Percentiles rank a stretch among this genome's conserved stretches.
Evolutionary conservation across 2,329 filamentous ascomycete genomes (phyloP).

Genomic region (Beauveria caledonica): DNA sequence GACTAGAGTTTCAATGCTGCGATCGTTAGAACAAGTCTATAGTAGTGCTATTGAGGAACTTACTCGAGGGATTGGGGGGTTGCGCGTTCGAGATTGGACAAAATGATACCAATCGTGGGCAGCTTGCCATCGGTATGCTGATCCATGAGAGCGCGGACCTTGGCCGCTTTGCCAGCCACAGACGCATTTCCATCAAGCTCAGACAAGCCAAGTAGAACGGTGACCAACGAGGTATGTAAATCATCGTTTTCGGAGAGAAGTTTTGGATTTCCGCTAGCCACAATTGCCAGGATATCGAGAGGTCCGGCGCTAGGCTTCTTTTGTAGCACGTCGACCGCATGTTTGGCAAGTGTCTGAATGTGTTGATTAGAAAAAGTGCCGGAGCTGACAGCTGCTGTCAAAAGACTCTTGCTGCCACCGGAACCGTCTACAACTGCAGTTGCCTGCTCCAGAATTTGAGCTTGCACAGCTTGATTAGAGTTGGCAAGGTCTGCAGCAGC

Average conservation of each 20-base stretch:
- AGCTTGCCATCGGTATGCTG: constrained; percentile 32
- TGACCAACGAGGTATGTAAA: constrained; percentile 41
- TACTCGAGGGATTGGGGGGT: constrained; percentile 43
- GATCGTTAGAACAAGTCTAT: neutral
- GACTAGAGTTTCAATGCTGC: constrained; percentile 44
- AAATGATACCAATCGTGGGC: constrained; percentile 43
- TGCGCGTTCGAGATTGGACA: constrained; percentile 45
- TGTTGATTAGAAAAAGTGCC: constrained; percentile 30
- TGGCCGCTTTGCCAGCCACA: constrained; percentile 32
- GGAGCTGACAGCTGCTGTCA: constrained; percentile 39
- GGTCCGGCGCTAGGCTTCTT: constrained; percentile 32
- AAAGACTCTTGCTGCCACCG: constrained; percentile 32
- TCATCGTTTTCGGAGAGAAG: constrained; percentile 37
- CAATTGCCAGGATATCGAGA: constrained; percentile 40
- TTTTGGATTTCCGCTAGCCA: constrained; percentile 26
- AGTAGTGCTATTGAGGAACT: constrained; percentile 16
- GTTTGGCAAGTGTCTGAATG: constrained; percentile 25
- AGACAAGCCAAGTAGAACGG: constrained; percentile 44
- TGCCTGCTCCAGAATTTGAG: constrained; percentile 34
- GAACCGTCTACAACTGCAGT: constrained; percentile 29
- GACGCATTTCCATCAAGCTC: constrained; percentile 34
- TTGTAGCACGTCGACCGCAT: constrained; percentile 26
- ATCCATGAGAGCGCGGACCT: constrained; percentile 39
- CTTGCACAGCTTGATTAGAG: constrained; percentile 35
- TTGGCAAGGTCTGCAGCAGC: constrained; percentile 31